These are phyloP conservation scores for Yamadazyma dendronema DNA, from an alignment of 1,139 yeast genomes.

Conservation along the genomic window DNA sequence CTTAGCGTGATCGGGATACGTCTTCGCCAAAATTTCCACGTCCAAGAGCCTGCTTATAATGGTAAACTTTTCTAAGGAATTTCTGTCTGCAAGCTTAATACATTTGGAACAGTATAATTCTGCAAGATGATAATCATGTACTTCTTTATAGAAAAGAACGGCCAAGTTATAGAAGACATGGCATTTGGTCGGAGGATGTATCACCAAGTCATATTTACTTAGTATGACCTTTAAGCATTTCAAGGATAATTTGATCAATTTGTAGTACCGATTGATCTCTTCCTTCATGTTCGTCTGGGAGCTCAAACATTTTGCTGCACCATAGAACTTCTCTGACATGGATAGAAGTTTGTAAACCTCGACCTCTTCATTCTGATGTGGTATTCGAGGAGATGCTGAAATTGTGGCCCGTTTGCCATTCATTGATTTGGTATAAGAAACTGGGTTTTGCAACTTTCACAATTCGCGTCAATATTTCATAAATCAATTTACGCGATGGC, in stretches of 20 bases:
- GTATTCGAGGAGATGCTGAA: too few species aligned
- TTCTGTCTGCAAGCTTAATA: slow-evolving; percentile 30
- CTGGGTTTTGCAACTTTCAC: not conserved
- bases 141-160: slow-evolving; percentile 37
- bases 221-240: slow-evolving; percentile 34
- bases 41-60: not conserved
- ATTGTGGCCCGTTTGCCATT: too few species aligned
- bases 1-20: not conserved
- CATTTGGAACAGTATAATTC: slow-evolving; percentile 40
- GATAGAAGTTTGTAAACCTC: slow-evolving; percentile 13
- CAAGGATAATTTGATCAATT: slow-evolving; percentile 37
- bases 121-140: slow-evolving; percentile 37
- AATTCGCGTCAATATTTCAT: not conserved
- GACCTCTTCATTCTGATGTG: too few species aligned
- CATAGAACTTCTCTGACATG: slow-evolving; percentile 23
- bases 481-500: too few species aligned
- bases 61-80: not conserved
- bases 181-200: slow-evolving; percentile 34
- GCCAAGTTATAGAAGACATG: slow-evolving; percentile 35
- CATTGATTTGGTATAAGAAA: too few species aligned
- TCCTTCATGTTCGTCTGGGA: slow-evolving; percentile 5
- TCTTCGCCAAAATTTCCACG: slow-evolving; percentile 1
- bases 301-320: slow-evolving; percentile 25
- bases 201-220: slow-evolving; percentile 21
- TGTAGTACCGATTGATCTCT: slow-evolving; percentile 29